These are phyloP conservation scores for Candida qinlingensis DNA, from an alignment of 805 yeast species.

Conservation along the genomic window DNA sequence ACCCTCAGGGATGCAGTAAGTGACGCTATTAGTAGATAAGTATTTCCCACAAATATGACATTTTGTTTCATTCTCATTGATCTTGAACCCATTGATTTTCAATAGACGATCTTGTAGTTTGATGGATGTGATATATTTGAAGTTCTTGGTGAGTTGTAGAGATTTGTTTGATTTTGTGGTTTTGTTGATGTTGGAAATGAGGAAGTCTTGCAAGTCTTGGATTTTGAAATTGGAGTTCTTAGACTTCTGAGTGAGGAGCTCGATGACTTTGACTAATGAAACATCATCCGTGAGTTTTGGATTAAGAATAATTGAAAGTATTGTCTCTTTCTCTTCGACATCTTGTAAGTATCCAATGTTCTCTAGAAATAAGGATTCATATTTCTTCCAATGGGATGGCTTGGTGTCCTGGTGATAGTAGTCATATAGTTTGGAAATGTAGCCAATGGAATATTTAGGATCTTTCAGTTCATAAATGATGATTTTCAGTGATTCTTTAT, in stretches of 20 bases:
- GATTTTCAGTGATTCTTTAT: conserved; percentile 57
- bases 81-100: background rate
- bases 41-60: conserved; percentile 58
- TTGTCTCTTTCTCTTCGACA: conserved; percentile 31
- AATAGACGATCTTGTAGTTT: background rate
- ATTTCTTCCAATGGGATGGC: background rate
- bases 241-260: background rate
- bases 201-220: conserved; percentile 14
- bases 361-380: background rate
- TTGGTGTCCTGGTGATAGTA: conserved; percentile 8
- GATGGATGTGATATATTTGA: background rate
- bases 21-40: conserved; percentile 47
- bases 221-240: conserved; percentile 9
- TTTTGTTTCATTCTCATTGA: conserved; percentile 1
- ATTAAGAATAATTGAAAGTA: background rate
- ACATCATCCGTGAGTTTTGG: background rate
- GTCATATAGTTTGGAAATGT: conserved; percentile 47
- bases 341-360: conserved; percentile 2
- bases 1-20: conserved; percentile 38
- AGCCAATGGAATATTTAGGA: conserved; percentile 50
- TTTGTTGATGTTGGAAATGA: conserved; percentile 5
- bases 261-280: conserved; percentile 10
- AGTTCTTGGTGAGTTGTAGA: conserved; percentile 1
- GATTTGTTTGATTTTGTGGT: conserved; percentile 1
- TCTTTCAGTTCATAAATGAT: conserved; percentile 53